phyloP scores from a whole-genome alignment of 2,329 filamentous ascomycete species.

The Zasmidium angulare region DNA sequence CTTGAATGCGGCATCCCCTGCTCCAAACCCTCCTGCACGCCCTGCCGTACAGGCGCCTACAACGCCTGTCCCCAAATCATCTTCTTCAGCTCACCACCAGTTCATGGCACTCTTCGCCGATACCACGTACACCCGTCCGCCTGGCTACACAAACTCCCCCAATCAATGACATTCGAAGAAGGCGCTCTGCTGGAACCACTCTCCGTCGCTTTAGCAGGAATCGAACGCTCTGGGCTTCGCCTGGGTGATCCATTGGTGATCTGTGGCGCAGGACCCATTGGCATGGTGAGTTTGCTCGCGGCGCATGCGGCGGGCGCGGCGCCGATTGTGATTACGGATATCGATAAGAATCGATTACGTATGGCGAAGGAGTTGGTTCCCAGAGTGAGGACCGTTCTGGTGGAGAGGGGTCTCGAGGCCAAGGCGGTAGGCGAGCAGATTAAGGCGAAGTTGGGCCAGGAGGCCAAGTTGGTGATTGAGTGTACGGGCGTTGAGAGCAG shows the following conservation, averaged over 20 bases:
- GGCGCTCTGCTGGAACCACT: conserved; percentile 51
- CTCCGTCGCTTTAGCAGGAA: conserved; percentile 47
- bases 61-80: conserved; percentile 31
- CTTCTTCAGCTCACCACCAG: conserved; percentile 34
- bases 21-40: conserved; percentile 28
- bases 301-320: conserved; percentile 47
- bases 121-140: conserved; percentile 34
- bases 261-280: conserved; percentile 40
- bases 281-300: conserved; percentile 41
- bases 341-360: conserved; percentile 42
- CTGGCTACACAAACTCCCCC: conserved; percentile 39
- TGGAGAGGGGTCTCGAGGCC: conserved; percentile 37
- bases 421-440: conserved; percentile 38
- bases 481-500: conserved; percentile 37
- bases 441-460: conserved; percentile 35
- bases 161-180: conserved; percentile 42
- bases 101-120: conserved; percentile 32
- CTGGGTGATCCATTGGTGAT: conserved; percentile 42
- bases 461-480: conserved; percentile 36
- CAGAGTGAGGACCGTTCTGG: conserved; percentile 38
- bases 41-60: conserved; percentile 33
- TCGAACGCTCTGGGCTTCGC: conserved; percentile 40
- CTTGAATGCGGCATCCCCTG: conserved; percentile 36
- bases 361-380: conserved; percentile 39
- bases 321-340: conserved; percentile 45